Base-by-base conservation (phyloP, 441 rosid genomes). In the Pelargonium australe region DNA sequence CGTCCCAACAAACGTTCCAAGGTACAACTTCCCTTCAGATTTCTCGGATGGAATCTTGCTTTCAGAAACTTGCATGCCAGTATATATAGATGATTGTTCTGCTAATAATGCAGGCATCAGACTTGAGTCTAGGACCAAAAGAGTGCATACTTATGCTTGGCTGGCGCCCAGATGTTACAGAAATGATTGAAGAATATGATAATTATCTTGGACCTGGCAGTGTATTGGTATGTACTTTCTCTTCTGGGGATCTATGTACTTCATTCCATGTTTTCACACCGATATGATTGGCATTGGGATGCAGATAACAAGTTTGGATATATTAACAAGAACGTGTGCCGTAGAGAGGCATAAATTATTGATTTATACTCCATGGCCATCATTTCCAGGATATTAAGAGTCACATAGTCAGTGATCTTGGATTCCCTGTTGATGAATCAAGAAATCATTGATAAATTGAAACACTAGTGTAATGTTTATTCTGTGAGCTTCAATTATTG, bases 131-230 rank as follows among this genome's bases (percentile, higher is more conserved):
- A 47, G 97, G 97, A 81, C 97, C 97, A 13, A 90, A 47, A 47
- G 55, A 11, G 13, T 47, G n/a, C 55, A 13, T 47, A 47, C 14
- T n/a, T 47, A 73, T 94, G 75, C 96, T 94, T 73, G 99, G 99
- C 45, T 94, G 99, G 99, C 96, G 96, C 66, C 81, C 90, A 9
- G 96, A 86, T 78, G 87, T 89, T 78, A 81, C 80, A 53, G 94
- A 86, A 72, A 94, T 94, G 97, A 82, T 88, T 65, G 83, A 89
- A 73, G 99, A 94, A 83, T 91, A 91, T 81, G 94, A 89, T 80
- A 91, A 90, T 71, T 94, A 91, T 85, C 96, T 94, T 68, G 97
- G 99, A 72, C 96, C 99, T 67, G 96, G 99, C 72, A 94, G 99
- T 70, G 76, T 80, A 72, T 70, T 91, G 96, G 99, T 94, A 88